Percentiles rank a stretch among this genome's conserved stretches.
Conservation (phyloP, 2,329 filamentous ascomycete genomes). For the Metarhizium robertsii region DNA sequence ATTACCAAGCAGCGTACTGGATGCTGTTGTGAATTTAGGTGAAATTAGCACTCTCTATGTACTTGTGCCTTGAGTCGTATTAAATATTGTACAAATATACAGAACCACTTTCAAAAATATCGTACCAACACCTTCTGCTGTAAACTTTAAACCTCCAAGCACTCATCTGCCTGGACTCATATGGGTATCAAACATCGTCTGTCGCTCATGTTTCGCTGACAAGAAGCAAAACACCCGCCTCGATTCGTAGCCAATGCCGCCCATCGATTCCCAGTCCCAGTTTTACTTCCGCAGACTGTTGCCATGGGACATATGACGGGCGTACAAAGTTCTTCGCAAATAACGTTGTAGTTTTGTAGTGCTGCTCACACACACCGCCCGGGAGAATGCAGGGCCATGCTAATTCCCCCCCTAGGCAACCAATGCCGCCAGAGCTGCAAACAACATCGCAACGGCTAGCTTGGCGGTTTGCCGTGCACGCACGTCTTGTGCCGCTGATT, state of each 20-base stretch:
- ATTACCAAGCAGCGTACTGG: no score
- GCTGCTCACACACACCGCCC: background rate
- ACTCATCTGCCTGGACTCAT: background rate
- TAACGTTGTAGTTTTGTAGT: no score
- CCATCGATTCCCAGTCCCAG: background rate
- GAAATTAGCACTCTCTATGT: no score
- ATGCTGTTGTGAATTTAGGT: no score
- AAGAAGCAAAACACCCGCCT: no score
- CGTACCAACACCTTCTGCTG: background rate
- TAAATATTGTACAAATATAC: no score
- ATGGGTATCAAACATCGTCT: background rate
- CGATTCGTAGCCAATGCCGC: background rate
- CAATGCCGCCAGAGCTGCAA: background rate
- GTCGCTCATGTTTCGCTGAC: background rate
- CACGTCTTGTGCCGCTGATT: slow-evolving; percentile 6
- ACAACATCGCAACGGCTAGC: slow-evolving; percentile 1
- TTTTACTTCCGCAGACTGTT: no score
- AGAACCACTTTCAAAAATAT: no score
- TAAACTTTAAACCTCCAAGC: background rate
- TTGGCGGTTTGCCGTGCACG: background rate
- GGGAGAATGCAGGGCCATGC: background rate
- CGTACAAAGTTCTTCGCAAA: no score
- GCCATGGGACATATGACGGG: no score
- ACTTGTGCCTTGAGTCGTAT: no score
- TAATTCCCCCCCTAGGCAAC: background rate